phyloP scores from a whole-genome alignment of 805 yeast species.

The Brettanomyces custersianus region DNA sequence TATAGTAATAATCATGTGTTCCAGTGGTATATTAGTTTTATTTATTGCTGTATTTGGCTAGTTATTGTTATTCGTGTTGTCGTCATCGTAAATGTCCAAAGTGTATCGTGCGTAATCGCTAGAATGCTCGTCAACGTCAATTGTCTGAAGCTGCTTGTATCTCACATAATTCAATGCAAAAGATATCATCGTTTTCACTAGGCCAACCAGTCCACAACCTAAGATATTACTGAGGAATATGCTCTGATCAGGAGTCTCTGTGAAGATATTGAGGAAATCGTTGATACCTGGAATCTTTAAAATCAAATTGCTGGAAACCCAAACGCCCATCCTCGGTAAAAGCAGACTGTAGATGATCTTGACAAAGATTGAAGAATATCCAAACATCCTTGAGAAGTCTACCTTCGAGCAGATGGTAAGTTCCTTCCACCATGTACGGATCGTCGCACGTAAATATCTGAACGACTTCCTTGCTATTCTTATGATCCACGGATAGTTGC shows the following conservation, averaged over 20 bases:
- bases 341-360: background rate
- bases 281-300: background rate
- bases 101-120: background rate
- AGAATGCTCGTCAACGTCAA: conserved; percentile 2
- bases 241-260: conserved; percentile 3
- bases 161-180: conserved; percentile 2
- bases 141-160: conserved; percentile 1
- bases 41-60: too few relatives aligned
- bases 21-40: too few relatives aligned
- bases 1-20: too few relatives aligned
- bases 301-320: background rate
- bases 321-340: conserved; percentile 1
- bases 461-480: background rate
- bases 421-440: conserved; percentile 1
- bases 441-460: background rate
- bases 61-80: background rate
- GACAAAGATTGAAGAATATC: conserved; percentile 1
- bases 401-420: background rate
- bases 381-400: conserved; percentile 4
- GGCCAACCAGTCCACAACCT: conserved; percentile 1
- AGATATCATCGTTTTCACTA: conserved; percentile 1
- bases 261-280: background rate
- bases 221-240: conserved; percentile 3
- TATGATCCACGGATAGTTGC: background rate
- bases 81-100: background rate